A percentile compares a stretch with the other conserved stretches of the same genome.
Evolutionary conservation across 1,284 basidiomycete genomes (phyloP).

Genomic region (Polyporus tsugae): DNA sequence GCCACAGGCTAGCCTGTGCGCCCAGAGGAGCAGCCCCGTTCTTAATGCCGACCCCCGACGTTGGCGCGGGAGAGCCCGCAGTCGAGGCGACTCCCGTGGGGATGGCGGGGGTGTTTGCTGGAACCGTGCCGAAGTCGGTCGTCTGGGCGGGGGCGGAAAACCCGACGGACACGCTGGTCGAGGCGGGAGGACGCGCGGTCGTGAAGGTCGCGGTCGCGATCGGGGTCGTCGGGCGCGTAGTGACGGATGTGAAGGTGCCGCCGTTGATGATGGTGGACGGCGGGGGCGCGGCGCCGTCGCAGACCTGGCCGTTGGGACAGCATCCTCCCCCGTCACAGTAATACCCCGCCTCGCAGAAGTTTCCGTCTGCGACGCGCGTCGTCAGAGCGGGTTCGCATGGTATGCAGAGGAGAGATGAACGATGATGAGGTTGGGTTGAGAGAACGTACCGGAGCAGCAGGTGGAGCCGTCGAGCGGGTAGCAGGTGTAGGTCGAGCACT

Average conservation of each 20-base stretch:
- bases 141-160: not conserved
- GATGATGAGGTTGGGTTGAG: not conserved
- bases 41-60: not conserved
- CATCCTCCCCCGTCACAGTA: conserved; percentile 29
- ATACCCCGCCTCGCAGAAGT: conserved; percentile 21
- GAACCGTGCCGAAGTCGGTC: not conserved
- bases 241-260: conserved; percentile 7
- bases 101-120: not conserved
- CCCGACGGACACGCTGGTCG: not conserved
- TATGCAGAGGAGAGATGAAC: too few species aligned
- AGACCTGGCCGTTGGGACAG: conserved; percentile 27
- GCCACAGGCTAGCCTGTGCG: not conserved
- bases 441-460: conserved; percentile 28
- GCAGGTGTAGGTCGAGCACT: conserved; percentile 28
- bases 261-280: conserved; percentile 23
- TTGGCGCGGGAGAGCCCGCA: not conserved
- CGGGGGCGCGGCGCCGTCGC: conserved; percentile 24
- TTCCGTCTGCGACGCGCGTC: conserved; percentile 23
- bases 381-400: not conserved
- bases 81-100: not conserved
- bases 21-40: not conserved
- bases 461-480: conserved; percentile 31
- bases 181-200: not conserved
- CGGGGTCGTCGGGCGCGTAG: not conserved
- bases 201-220: not conserved